phyloP scores from a whole-genome alignment of 202 grass and related monocot genomes.

The Saccharum hybrid region DNA sequence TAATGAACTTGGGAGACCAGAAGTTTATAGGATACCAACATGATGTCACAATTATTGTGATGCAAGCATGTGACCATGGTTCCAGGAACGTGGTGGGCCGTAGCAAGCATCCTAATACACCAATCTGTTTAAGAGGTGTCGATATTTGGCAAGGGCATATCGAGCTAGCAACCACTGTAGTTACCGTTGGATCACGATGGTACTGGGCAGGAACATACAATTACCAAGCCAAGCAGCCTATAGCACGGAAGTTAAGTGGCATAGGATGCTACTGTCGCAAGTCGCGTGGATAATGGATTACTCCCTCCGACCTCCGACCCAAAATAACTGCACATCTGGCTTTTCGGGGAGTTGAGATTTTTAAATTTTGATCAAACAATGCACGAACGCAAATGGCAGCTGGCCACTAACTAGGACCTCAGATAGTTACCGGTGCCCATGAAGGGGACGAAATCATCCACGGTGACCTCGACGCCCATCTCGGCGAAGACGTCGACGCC shows the following conservation, averaged over 20 bases:
- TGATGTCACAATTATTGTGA: slow-evolving; percentile 7
- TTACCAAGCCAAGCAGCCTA: slow-evolving; percentile 4
- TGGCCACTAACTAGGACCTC: neutral
- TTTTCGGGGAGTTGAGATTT: neutral
- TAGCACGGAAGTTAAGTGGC: neutral
- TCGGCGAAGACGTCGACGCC: slow-evolving; percentile 87
- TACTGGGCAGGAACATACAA: neutral
- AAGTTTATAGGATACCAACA: slow-evolving; percentile 12
- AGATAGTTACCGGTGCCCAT: slow-evolving; percentile 77
- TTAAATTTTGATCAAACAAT: neutral
- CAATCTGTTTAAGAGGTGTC: neutral
- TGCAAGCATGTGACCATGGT: slow-evolving; percentile 9
- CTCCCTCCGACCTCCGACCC: too few species aligned
- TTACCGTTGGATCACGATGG: neutral
- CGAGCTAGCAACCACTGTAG: neutral
- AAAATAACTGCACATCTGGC: too few species aligned
- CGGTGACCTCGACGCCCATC: slow-evolving; percentile 79
- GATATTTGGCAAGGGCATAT: neutral
- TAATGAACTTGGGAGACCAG: slow-evolving; percentile 14
- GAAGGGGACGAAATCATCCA: slow-evolving; percentile 93
- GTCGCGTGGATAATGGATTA: neutral
- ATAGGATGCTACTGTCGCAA: neutral
- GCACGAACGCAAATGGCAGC: slow-evolving; percentile 3
- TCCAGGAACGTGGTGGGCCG: neutral
- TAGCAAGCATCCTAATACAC: slow-evolving; percentile 2